Conservation (phyloP, 1,284 basidiomycete species). For the Puccinia coronata region DNA sequence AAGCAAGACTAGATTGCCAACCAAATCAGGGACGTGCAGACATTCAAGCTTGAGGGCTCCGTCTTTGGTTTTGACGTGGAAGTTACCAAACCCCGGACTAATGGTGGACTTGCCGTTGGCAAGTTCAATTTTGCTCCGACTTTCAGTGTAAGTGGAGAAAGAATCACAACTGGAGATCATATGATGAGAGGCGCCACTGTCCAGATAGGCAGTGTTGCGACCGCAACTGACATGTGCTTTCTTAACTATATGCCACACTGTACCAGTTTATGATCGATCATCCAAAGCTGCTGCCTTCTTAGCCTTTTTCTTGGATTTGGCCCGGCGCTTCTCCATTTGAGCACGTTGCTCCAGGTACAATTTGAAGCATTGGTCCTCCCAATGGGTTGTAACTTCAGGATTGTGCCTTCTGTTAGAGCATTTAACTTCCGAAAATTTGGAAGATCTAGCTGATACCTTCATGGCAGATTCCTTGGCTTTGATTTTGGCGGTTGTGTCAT, state of each 20-base stretch:
- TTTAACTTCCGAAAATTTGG: no score
- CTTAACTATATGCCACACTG: no score
- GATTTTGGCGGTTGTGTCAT: neutral
- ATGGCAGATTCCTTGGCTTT: neutral
- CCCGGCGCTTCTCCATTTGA: neutral
- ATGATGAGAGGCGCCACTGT: no score
- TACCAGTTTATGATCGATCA: no score
- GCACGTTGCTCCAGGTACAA: neutral
- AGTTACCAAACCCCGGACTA: neutral
- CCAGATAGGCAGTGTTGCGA: neutral
- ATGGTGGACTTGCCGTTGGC: neutral
- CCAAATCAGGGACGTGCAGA: conserved; percentile 2
- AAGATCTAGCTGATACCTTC: no score
- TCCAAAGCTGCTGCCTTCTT: neutral
- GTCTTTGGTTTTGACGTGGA: neutral
- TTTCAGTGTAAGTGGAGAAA: neutral
- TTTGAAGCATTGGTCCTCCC: neutral
- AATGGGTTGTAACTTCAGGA: neutral
- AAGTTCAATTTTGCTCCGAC: neutral
- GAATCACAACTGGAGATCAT: neutral
- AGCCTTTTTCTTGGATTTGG: neutral
- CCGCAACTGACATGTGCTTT: no score
- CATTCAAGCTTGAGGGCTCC: neutral
- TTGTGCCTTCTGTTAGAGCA: neutral
- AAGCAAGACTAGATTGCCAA: neutral